Base-by-base conservation (phyloP, 129 eudicot species). In the Logfia minima region DNA sequence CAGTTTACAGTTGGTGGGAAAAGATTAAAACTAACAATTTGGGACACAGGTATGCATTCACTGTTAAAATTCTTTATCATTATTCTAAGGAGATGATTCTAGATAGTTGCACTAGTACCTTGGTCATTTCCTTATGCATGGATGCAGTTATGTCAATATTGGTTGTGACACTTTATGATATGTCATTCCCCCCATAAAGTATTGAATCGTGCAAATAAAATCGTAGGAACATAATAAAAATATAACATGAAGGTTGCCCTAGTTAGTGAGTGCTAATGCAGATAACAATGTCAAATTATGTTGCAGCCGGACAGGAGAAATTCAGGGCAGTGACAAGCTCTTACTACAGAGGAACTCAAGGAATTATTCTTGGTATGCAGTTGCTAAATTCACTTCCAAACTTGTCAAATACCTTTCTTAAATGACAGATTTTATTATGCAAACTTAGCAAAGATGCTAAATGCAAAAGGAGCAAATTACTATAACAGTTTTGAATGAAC, bases 271-370 rank as follows among this genome's bases (percentile, higher is more conserved):
- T 23, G 24, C 37, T 45, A 64, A 75, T 28, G 59, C 24, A 13
- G 43, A 61, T 41, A 39, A 26, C 21, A 63, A 24, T 41, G 17
- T 9, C 14, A 28, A 17, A 41, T 7, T 82, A 34, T 79, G 51
- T 66, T 86, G 88, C 93, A 94, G 97, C 98, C 59, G 98, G 97
- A 45, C 97, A 94, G 32, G 98, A 94, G 84, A 84, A 90, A 82
- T 94, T 94, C 83, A 94, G 98, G 87, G 88, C 98, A 61, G 68
- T 94, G 83, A 94, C 98, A 58, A 94, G 90, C 84, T 94, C 98
- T 22, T 94, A 94, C 61, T 91, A 89, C 61, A 89, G 98, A 87
- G 97, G 97, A 13, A 93, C 98, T 71, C 98, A 94, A 45, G 98
- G 97, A 51, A 94, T 94, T 11, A 83, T 94, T 84, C 90, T 91